Conservation (phyloP, 371 early-diverging fungal species). For the Rhizopus microsporus region DNA sequence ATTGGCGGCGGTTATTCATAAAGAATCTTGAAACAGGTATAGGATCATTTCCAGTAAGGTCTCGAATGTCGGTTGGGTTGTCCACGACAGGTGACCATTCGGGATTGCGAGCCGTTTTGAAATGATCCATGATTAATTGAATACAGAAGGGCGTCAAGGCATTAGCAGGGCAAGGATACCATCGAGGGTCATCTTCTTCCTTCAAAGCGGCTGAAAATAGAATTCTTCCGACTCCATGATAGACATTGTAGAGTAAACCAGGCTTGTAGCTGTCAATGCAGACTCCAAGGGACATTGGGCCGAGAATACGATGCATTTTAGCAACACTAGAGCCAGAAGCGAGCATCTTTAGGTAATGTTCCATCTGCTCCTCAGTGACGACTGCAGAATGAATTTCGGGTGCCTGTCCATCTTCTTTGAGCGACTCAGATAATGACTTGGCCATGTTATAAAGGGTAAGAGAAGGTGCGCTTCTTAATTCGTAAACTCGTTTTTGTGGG, state of each 20-base stretch:
- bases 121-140: conserved; percentile 9
- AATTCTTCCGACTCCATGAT: not conserved
- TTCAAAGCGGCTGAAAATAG: not conserved
- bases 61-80: conserved; percentile 9
- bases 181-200: not conserved
- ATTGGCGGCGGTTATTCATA: conserved; percentile 12
- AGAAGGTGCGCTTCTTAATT: not conserved
- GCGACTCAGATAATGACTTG: conserved; percentile 3
- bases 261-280: not conserved
- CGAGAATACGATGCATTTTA: too few species aligned
- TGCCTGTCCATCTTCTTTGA: conserved; percentile 5
- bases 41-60: conserved; percentile 12
- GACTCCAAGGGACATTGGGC: not conserved
- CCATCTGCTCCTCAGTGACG: conserved; percentile 9
- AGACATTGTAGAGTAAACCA: not conserved
- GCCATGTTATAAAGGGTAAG: conserved; percentile 9
- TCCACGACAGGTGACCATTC: not conserved
- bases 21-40: conserved; percentile 9
- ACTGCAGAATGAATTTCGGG: conserved; percentile 7
- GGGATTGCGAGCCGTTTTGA: conserved; percentile 1
- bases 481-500: conserved; percentile 12
- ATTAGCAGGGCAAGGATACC: conserved; percentile 10
- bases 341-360: conserved; percentile 6
- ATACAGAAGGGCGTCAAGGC: conserved; percentile 13
- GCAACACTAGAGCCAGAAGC: not conserved